Base-by-base conservation (phyloP, 495 filamentous ascomycete species). In the Penicillium cosmopolitanum region DNA sequence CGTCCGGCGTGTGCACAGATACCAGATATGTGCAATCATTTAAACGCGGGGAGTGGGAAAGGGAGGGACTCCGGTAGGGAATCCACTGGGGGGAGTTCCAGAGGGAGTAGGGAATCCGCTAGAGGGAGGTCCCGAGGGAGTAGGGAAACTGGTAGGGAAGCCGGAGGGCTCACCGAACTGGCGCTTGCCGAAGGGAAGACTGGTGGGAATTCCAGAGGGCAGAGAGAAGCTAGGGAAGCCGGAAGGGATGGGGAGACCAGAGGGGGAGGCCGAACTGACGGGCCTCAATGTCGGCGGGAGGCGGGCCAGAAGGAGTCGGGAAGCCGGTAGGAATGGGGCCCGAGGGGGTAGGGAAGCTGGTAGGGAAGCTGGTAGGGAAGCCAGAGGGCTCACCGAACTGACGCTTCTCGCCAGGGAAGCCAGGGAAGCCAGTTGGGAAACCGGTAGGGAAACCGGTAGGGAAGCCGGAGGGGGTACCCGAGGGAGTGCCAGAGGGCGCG, bases 1-100 rank as follows among this genome's bases (percentile, higher is more conserved):
- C 18, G 21, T n/a, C 15, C 46, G 46, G 42, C 42, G n/a, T 19
- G 3, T 48, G 46, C 23, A 48, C 42, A 44, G 42, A 16, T 19
- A 9, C 11, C 15, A 48, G 21, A 25, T 7, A 48, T 13, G 19
- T 28, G 42, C 21, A 48, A 23, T 44, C 2, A 11, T 43, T 55
- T 60, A 55, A 44, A 51, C 44, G 35, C 57, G 51, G 42, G 21
- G 16, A 34, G 57, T 35, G 16, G 57, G 51, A 36, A 48, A 31
- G 42, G 15, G 13, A 11, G 51, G 54, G 52, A 46, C 23, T 36
- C 53, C 38, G 18, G 55, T 16, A 47, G 36, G 15, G 12, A 28
- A 34, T 28, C 56, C 50, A 16, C 33, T n/a, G 18, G 44, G 38
- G 31, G 48, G 11, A 25, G 46, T 33, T 5, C 42, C 40, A 18